Conservation (phyloP, 345 rosid genomes). For the Pugionium dolabratum region DNA sequence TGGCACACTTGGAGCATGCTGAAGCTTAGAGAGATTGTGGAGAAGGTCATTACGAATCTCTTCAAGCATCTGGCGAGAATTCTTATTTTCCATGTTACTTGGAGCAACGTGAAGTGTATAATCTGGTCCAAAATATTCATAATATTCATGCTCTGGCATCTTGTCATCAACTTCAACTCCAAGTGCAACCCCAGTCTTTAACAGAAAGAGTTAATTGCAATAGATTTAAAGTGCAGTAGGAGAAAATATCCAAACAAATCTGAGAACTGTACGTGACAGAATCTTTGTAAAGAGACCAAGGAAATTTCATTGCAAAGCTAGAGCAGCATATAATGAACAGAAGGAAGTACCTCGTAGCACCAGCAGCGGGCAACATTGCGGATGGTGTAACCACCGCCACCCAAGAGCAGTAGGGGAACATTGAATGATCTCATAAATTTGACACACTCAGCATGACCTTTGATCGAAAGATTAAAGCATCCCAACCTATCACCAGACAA, state of each 20-base stretch:
- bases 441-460: conserved; percentile 83
- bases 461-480: conserved; percentile 69
- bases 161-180: conserved; percentile 76
- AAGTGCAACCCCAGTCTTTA: conserved; percentile 71
- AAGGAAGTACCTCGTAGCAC: conserved; percentile 64
- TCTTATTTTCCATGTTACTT: conserved; percentile 54
- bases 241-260: neutral
- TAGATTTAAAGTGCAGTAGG: neutral
- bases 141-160: conserved; percentile 83
- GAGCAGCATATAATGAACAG: conserved; percentile 6
- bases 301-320: conserved; percentile 5
- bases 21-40: conserved; percentile 84
- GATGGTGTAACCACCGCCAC: conserved; percentile 79
- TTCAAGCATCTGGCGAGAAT: conserved; percentile 67
- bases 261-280: neutral
- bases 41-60: conserved; percentile 82
- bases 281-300: conserved; percentile 10
- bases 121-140: conserved; percentile 78
- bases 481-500: conserved; percentile 72
- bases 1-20: conserved; percentile 96
- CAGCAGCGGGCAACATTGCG: conserved; percentile 79
- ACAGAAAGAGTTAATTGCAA: conserved; percentile 17
- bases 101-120: conserved; percentile 63
- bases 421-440: conserved; percentile 75
- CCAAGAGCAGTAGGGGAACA: conserved; percentile 63